Evolutionary conservation across 2,329 filamentous ascomycete genomes (phyloP).

Genomic region (Pyrenochaeta sp.): DNA sequence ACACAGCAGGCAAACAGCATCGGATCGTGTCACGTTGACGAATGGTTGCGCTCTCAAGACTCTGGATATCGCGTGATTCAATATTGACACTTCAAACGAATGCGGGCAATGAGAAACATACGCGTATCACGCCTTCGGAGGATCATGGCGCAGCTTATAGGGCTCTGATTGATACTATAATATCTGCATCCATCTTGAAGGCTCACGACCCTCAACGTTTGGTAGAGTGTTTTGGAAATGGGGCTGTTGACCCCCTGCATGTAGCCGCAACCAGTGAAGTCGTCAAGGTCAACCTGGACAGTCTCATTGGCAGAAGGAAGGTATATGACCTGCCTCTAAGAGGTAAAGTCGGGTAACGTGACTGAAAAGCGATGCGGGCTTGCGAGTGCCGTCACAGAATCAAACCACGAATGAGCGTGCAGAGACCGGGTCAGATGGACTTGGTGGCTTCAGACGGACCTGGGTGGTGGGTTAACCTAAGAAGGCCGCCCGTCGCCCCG

Average conservation of each 20-base stretch:
- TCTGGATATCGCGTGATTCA: not conserved
- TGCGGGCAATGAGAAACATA: not conserved
- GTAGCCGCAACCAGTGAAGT: constrained; percentile 30
- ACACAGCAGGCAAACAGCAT: not conserved
- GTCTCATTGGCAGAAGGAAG: constrained; percentile 33
- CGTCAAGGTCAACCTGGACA: constrained; percentile 11
- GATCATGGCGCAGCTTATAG: too few species aligned
- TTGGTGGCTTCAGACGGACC: constrained; percentile 38
- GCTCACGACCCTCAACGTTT: too few species aligned
- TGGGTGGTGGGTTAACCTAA: constrained; percentile 34
- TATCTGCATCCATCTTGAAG: too few species aligned
- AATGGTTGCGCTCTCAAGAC: not conserved
- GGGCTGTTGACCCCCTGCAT: constrained; percentile 27
- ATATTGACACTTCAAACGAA: not conserved
- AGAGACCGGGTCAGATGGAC: constrained; percentile 31
- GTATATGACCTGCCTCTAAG: constrained; percentile 19
- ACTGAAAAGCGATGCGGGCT: constrained; percentile 35
- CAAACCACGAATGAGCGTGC: constrained; percentile 38
- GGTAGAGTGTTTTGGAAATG: constrained; percentile 6
- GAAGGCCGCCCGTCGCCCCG: constrained; percentile 25
- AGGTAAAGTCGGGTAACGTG: constrained; percentile 39
- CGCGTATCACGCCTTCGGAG: not conserved
- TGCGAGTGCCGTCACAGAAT: constrained; percentile 32
- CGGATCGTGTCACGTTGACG: not conserved
- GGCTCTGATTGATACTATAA: too few species aligned